phyloP scores from a whole-genome alignment of 345 rosid species.

The Brassica napus region DNA sequence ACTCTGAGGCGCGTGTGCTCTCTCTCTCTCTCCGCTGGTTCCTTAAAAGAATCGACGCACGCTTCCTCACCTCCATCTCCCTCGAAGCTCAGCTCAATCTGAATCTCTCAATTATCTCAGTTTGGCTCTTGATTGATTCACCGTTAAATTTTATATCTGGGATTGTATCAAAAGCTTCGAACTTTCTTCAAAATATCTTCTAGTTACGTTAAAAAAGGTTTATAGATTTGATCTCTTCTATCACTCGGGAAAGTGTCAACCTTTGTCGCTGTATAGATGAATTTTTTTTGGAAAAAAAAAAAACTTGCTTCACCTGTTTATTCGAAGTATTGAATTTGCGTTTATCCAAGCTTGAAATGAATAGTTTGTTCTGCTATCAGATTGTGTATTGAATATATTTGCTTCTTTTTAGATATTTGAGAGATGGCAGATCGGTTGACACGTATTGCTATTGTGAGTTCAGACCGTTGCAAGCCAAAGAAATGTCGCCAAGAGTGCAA shows the following conservation, averaged over 20 bases:
- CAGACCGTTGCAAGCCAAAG: conserved; percentile 94
- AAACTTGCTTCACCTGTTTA: not conserved
- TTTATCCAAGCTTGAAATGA: not conserved
- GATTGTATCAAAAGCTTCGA: not conserved
- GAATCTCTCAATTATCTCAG: conserved; percentile 20
- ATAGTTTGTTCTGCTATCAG: not conserved
- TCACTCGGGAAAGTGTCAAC: not conserved
- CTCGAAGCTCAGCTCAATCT: not conserved
- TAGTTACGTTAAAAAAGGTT: not conserved
- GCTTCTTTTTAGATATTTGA: conserved; percentile 26
- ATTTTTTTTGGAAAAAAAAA: not conserved
- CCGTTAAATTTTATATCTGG: not conserved
- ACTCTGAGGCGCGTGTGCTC: conserved; percentile 25
- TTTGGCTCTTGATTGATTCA: conserved; percentile 5
- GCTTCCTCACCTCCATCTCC: conserved; percentile 24
- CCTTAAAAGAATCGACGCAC: conserved; percentile 26
- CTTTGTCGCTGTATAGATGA: conserved; percentile 8
- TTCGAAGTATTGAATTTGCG: not conserved
- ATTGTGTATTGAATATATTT: conserved; percentile 5
- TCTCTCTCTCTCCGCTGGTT: conserved; percentile 14
- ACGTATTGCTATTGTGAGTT: conserved; percentile 90
- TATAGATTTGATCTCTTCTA: not conserved
- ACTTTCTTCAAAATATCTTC: not conserved
- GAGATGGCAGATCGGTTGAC: conserved; percentile 92
- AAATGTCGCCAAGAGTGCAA: conserved; percentile 98